Evolutionary conservation across 495 filamentous ascomycete genomes (phyloP).

Genomic region (Xylaria cubensis): DNA sequence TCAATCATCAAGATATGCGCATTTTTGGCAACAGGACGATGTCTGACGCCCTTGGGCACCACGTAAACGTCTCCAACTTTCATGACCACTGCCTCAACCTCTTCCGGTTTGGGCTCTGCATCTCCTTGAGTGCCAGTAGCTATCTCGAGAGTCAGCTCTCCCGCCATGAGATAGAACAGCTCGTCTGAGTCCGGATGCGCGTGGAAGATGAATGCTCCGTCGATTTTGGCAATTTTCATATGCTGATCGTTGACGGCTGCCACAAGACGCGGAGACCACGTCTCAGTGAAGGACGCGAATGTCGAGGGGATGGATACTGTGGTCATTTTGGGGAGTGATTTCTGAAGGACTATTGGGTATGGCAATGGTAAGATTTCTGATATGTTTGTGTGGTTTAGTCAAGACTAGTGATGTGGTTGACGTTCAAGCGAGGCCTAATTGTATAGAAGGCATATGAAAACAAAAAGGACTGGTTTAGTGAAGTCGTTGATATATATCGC

Average conservation of each 20-base stretch:
- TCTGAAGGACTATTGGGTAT: background rate
- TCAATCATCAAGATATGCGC: conserved; percentile 29
- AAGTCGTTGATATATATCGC: background rate
- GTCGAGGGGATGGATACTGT: conserved; percentile 3
- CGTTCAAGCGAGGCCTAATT: background rate
- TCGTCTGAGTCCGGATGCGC: conserved; percentile 13
- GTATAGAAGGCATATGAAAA: background rate
- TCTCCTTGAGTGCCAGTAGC: background rate
- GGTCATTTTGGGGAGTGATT: background rate
- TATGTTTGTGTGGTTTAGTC: background rate
- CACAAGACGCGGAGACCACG: conserved; percentile 7
- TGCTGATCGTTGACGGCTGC: conserved; percentile 13
- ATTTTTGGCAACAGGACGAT: conserved; percentile 23
- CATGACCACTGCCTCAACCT: conserved; percentile 22
- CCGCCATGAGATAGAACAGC: conserved; percentile 8
- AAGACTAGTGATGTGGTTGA: background rate
- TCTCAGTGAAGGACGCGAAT: conserved; percentile 9
- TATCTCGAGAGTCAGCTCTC: conserved; percentile 4
- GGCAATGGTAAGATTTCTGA: background rate
- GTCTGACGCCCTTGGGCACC: conserved; percentile 25
- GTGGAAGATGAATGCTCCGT: conserved; percentile 2
- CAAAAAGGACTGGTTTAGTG: background rate
- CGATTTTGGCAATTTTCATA: conserved; percentile 6
- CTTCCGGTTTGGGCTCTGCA: background rate
- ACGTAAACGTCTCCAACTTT: conserved; percentile 28